Conservation (phyloP, 2,329 filamentous ascomycete genomes). For the Colletotrichum filicis region DNA sequence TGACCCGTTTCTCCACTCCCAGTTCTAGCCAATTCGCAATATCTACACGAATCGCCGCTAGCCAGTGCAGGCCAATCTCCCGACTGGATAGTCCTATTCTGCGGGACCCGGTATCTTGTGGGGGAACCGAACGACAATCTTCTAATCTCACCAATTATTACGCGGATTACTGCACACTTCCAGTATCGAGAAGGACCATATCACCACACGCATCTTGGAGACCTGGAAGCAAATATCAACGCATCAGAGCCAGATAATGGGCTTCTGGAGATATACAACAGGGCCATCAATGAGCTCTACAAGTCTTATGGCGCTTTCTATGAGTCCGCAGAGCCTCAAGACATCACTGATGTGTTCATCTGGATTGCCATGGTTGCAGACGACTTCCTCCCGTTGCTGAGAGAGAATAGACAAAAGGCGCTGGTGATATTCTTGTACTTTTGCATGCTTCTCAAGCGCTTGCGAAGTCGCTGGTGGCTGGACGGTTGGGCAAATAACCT, state of each 20-base stretch:
- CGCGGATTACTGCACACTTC: conserved; percentile 24
- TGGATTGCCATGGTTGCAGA: conserved; percentile 50
- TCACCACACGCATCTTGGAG: conserved; percentile 37
- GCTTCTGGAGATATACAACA: conserved; percentile 41
- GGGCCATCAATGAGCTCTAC: conserved; percentile 47
- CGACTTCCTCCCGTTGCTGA: conserved; percentile 48
- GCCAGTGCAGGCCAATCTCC: conserved; percentile 21
- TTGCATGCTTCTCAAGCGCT: conserved; percentile 44
- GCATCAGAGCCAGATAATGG: conserved; percentile 23
- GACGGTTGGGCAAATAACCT: conserved; percentile 48
- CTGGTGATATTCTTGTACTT: conserved; percentile 49
- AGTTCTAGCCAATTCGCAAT: conserved; percentile 32
- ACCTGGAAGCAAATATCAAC: conserved; percentile 39
- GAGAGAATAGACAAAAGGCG: conserved; percentile 40
- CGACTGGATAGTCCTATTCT: conserved; percentile 38
- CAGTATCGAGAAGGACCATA: conserved; percentile 27
- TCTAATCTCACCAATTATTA: conserved; percentile 32
- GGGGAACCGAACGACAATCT: conserved; percentile 17
- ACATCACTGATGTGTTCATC: conserved; percentile 51
- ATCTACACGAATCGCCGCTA: conserved; percentile 25
- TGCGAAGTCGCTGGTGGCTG: conserved; percentile 48
- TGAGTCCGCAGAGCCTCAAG: conserved; percentile 35
- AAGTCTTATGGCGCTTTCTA: conserved; percentile 42
- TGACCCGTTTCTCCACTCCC: background rate
- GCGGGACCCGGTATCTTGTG: conserved; percentile 29